Percentiles rank a stretch among this genome's conserved stretches.
Conservation (phyloP, 495 filamentous ascomycete genomes). For the Bacidia rubella region DNA sequence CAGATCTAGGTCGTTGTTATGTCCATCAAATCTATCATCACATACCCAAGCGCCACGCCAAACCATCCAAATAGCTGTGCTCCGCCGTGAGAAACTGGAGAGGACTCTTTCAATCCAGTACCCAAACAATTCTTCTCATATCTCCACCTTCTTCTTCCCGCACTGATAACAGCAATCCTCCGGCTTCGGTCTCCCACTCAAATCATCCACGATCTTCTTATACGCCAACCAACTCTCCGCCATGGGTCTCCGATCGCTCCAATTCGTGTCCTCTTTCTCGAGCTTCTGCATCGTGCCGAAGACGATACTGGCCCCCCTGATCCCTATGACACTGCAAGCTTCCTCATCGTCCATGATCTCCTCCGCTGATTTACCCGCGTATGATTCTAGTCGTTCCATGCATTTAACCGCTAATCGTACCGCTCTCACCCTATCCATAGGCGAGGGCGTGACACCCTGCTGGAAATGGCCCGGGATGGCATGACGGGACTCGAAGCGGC, state of each 20-base stretch:
- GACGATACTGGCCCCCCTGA: constrained; percentile 76
- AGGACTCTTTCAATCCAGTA: too few species aligned
- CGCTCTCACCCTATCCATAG: constrained; percentile 92
- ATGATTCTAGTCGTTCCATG: constrained; percentile 76
- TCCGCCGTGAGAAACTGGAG: too few species aligned
- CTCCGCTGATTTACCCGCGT: constrained; percentile 48
- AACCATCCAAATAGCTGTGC: too few species aligned
- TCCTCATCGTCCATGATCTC: constrained; percentile 55
- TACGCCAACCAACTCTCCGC: constrained; percentile 73
- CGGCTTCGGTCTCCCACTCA: constrained; percentile 53
- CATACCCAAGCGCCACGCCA: too few species aligned
- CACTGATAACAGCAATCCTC: constrained; percentile 16
- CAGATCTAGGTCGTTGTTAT: background rate
- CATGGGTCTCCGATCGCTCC: constrained; percentile 75
- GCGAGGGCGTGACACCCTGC: constrained; percentile 83
- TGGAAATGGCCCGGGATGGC: constrained; percentile 95
- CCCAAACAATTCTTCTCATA: too few species aligned
- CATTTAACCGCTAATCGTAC: constrained; percentile 84
- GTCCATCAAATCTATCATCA: too few species aligned
- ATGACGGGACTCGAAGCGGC: constrained; percentile 84
- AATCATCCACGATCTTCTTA: constrained; percentile 68
- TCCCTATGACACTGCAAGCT: constrained; percentile 73
- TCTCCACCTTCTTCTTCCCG: constrained; percentile 10
- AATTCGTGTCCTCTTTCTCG: constrained; percentile 83
- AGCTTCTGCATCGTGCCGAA: constrained; percentile 67